These are phyloP conservation scores for Zygoascus tannicola DNA, from an alignment of 805 yeast species.

Conservation along the genomic window DNA sequence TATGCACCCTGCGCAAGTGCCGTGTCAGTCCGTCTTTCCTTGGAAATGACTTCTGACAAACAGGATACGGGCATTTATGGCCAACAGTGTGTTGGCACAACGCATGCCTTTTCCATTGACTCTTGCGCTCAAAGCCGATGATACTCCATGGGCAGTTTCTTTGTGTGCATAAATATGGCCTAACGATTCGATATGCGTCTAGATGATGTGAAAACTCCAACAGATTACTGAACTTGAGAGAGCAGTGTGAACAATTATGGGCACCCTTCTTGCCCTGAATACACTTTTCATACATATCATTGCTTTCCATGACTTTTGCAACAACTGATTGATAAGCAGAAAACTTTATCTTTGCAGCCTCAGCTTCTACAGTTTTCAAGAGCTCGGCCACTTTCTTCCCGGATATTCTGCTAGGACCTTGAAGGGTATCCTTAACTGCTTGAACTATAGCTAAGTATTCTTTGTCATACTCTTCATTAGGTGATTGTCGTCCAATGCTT, in stretches of 20 bases:
- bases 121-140: conserved; percentile 32
- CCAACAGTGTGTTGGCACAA: conserved; percentile 23
- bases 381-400: not conserved
- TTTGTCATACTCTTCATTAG: not conserved
- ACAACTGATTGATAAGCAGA: not conserved
- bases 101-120: conserved; percentile 31
- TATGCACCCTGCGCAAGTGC: conserved; percentile 31
- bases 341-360: not conserved
- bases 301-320: not conserved
- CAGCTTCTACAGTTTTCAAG: not conserved
- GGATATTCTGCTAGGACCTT: not conserved
- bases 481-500: not conserved
- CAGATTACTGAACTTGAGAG: conserved; percentile 25
- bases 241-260: conserved; percentile 34
- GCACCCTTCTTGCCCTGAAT: conserved; percentile 31
- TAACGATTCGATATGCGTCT: conserved; percentile 26
- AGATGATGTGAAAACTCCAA: conserved; percentile 32
- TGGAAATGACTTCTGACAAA: conserved; percentile 21
- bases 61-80: conserved; percentile 15
- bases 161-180: conserved; percentile 30
- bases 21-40: conserved; percentile 30
- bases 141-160: conserved; percentile 34
- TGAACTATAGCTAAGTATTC: not conserved
- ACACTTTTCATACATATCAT: conserved; percentile 16
- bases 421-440: not conserved